Evolutionary conservation across 495 filamentous ascomycete species (phyloP), one percentile per base, ranked within the genome.

Genomic region (Staphylotrichum tortipilum): DNA sequence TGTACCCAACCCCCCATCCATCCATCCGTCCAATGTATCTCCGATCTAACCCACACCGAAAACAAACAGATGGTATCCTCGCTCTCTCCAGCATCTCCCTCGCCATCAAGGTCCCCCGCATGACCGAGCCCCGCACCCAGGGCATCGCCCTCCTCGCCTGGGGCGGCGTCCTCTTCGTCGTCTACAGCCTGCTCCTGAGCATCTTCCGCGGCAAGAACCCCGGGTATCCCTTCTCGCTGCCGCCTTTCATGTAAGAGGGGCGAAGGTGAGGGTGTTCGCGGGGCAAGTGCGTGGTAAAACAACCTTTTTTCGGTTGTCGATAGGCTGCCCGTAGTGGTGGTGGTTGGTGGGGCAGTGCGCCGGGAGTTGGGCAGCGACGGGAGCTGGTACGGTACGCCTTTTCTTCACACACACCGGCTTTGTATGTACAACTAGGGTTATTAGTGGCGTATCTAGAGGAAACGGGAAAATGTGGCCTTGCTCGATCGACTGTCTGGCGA

Each of bases 161-260:
- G 91, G 81, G 82, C 31, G 78, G 71, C 35, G 72, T 94, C 24
- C 69, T 97, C 34, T 77, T 94, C 48, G 70, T 82, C 29, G 83
- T 86, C 71, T 97, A 97, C 72, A 94, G 90, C 70, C 89, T 95
- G 65, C 75, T 99, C 33, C 75, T 99, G 50, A 95, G 85, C 66
- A 75, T 95, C 54, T 99, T 99, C 75, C 80, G 89, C 59, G 70
- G 83, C 45, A 99, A 99, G 78, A 99, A 96, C 59, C 84, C 83
- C 26, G 89, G 89, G 23, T 99, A 99, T 66, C 88, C 89, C 26
- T 96, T 97, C 68, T 88, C 80, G 56, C 74, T 99, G 44, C 92
- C 94, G 6, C 92, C 92, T 6, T 95, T 98, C 68, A 67, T 76
- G 64, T 76, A 64, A 66, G 8, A n/a, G 12, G 18, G 31, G 18